Evolutionary conservation across 331 rosid species (phyloP).

Genomic region (Acacia pycnantha): DNA sequence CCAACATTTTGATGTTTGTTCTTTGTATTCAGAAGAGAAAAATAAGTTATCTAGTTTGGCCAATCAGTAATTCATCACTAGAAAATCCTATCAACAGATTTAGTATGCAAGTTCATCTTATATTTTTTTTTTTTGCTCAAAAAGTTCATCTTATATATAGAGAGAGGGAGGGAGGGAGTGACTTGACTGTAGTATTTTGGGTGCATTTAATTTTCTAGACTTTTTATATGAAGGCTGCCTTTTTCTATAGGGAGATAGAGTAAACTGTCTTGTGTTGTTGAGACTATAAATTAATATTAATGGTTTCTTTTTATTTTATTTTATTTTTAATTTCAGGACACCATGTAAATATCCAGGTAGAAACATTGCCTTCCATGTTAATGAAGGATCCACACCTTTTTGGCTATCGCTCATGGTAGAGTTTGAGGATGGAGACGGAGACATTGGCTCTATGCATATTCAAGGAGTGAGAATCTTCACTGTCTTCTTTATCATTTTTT

Average conservation of each 20-base stretch:
- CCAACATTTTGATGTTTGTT: not conserved
- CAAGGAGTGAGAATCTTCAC: constrained; percentile 48
- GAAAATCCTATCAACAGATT: too few species aligned
- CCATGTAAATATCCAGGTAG: constrained; percentile 77
- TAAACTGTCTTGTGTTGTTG: not conserved
- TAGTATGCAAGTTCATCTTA: too few species aligned
- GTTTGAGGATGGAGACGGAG: constrained; percentile 95
- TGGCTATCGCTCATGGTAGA: constrained; percentile 85
- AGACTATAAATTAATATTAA: not conserved
- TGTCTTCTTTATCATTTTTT: not conserved
- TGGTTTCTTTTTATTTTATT: not conserved
- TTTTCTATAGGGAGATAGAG: constrained; percentile 3
- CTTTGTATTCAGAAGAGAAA: not conserved
- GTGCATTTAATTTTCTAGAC: not conserved
- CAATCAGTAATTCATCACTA: not conserved
- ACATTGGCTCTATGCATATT: constrained; percentile 80
- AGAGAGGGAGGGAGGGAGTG: not conserved
- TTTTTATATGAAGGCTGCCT: not conserved
- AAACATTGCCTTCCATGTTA: constrained; percentile 78
- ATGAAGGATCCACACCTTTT: constrained; percentile 89
- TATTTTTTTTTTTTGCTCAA: too few species aligned
- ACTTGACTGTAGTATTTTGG: not conserved
- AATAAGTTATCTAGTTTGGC: not conserved
- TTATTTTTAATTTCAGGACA: constrained; percentile 45
- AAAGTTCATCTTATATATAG: too few species aligned